Evolutionary conservation across 495 filamentous ascomycete species (phyloP).

Genomic region (Immersiella caudata): DNA sequence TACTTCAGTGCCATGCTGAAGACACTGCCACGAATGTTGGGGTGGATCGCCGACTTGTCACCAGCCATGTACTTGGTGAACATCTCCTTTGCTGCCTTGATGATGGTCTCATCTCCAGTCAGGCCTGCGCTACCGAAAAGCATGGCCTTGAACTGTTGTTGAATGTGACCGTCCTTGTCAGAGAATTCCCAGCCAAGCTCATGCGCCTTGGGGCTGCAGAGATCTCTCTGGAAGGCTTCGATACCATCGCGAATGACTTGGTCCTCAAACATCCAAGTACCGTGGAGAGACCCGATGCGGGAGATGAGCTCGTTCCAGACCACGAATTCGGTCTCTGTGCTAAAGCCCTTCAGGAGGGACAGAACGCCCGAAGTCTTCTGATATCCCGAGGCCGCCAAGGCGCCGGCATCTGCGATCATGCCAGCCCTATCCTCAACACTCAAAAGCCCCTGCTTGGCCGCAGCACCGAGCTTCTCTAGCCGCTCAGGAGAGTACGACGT

Average conservation of each 20-base stretch:
- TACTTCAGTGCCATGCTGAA: constrained; percentile 72
- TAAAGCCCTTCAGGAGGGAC: constrained; percentile 81
- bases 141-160: constrained; percentile 82
- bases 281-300: constrained; percentile 72
- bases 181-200: constrained; percentile 86
- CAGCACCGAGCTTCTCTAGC: constrained; percentile 72
- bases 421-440: constrained; percentile 92
- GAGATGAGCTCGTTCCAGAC: constrained; percentile 92
- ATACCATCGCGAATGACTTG: constrained; percentile 70
- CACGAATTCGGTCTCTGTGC: constrained; percentile 81
- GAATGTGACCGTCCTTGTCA: constrained; percentile 79
- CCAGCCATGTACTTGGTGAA: constrained; percentile 69
- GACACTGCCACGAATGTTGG: constrained; percentile 70
- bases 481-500: constrained; percentile 70
- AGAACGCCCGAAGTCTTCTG: constrained; percentile 90
- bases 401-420: constrained; percentile 94
- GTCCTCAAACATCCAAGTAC: constrained; percentile 89
- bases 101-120: constrained; percentile 64
- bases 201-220: constrained; percentile 77
- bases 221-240: constrained; percentile 75
- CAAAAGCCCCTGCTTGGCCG: constrained; percentile 82
- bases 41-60: constrained; percentile 70
- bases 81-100: constrained; percentile 69
- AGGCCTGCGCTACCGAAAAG: constrained; percentile 68
- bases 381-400: constrained; percentile 86